Percentiles rank a stretch among this genome's conserved stretches.
These are phyloP conservation scores for Trichophyton schoenleinii DNA, from an alignment of 2,329 filamentous ascomycete species.

Conservation along the genomic window DNA sequence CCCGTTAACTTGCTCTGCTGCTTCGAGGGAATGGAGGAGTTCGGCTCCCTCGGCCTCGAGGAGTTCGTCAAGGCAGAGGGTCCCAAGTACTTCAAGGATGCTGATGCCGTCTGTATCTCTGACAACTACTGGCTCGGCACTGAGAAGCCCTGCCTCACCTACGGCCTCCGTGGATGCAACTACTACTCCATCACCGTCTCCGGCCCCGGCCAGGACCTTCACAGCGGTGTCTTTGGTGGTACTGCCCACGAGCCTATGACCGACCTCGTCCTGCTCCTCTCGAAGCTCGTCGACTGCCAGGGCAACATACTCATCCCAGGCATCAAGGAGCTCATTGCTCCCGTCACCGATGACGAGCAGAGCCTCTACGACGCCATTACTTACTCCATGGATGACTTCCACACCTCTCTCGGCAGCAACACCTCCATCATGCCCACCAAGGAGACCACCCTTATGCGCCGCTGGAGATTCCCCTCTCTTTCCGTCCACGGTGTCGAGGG, in stretches of 20 bases:
- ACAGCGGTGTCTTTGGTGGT: conserved; percentile 94
- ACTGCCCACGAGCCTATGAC: conserved; percentile 98
- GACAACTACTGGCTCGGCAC: conserved; percentile 99
- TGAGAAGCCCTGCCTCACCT: conserved; percentile 95
- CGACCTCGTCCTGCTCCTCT: conserved; percentile 72
- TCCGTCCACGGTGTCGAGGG: conserved; percentile 93
- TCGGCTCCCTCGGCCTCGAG: conserved; percentile 89
- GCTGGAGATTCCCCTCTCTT: conserved; percentile 89
- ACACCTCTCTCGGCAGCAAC: conserved; percentile 79
- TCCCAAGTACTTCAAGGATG: conserved; percentile 87
- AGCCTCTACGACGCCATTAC: conserved; percentile 77
- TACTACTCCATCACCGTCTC: conserved; percentile 91
- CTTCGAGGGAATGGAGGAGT: conserved; percentile 99
- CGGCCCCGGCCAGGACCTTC: conserved; percentile 83
- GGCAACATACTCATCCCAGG: conserved; percentile 94
- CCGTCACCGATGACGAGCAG: conserved; percentile 75
- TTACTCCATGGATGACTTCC: conserved; percentile 91
- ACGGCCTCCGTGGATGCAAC: conserved; percentile 92
- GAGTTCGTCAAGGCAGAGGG: conserved; percentile 86
- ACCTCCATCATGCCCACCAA: conserved; percentile 82
- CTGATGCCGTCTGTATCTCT: conserved; percentile 93
- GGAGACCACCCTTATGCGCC: conserved; percentile 83
- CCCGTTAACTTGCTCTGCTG: conserved; percentile 98
- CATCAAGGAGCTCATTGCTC: conserved; percentile 82
- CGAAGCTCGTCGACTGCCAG: conserved; percentile 70